Percentiles rank a stretch among this genome's conserved stretches.
phyloP scores from a whole-genome alignment of 1,284 basidiomycete genomes.

The Apiotrichum mycotoxinovorans region DNA sequence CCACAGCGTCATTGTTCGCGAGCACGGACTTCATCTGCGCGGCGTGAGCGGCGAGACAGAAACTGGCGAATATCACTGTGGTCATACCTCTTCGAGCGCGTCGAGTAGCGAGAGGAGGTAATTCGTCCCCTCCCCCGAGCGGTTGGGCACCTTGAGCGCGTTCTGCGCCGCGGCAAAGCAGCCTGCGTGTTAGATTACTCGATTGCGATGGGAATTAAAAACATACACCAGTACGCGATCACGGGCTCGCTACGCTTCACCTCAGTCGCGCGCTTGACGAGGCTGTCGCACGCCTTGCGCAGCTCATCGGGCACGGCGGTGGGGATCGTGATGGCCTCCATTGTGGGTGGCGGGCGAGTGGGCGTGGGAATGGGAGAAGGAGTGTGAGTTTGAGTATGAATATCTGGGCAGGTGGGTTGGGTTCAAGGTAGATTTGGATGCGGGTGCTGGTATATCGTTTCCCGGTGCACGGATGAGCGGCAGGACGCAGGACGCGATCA shows the following conservation, averaged over 20 bases:
- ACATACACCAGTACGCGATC: constrained; percentile 90
- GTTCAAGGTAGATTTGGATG: too few relatives aligned
- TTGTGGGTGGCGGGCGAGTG: background rate
- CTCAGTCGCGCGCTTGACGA: constrained; percentile 85
- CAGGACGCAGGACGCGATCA: too few relatives aligned
- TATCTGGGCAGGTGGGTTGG: too few relatives aligned
- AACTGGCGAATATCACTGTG: background rate
- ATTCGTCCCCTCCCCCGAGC: constrained; percentile 62
- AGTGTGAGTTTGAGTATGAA: too few relatives aligned
- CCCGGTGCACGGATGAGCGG: too few relatives aligned
- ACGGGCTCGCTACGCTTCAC: constrained; percentile 74
- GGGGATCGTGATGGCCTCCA: constrained; percentile 46
- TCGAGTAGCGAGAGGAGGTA: constrained; percentile 73
- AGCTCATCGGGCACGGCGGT: constrained; percentile 48
- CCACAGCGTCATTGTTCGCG: constrained; percentile 72
- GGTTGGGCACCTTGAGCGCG: constrained; percentile 67
- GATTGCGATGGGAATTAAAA: too few relatives aligned
- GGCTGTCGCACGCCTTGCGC: constrained; percentile 62
- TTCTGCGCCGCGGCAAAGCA: constrained; percentile 86
- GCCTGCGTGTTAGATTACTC: constrained; percentile 53
- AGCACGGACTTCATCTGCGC: constrained; percentile 67
- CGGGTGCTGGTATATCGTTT: too few relatives aligned
- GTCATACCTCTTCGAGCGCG: constrained; percentile 64
- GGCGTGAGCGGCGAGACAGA: background rate
- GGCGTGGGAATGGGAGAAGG: too few relatives aligned